Evolutionary conservation across 148 eudicot genomes (phyloP).

Genomic region (Vaccinium vitisidaea): DNA sequence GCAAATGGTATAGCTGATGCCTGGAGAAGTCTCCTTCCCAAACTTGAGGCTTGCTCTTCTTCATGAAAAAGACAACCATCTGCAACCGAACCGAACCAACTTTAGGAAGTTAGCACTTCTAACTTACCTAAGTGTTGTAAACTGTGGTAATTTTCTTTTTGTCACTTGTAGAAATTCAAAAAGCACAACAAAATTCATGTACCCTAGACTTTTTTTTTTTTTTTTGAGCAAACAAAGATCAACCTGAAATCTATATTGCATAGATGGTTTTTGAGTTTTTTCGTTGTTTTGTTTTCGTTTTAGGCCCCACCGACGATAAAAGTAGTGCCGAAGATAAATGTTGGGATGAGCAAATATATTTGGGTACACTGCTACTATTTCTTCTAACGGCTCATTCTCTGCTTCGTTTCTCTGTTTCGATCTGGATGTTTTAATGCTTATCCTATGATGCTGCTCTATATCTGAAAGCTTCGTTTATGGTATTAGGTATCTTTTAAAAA

Average conservation of each 20-base stretch:
- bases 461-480: background rate
- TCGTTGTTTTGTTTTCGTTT: background rate
- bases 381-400: background rate
- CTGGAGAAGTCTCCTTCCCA: conserved; percentile 93
- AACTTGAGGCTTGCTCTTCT: conserved; percentile 82
- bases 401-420: background rate
- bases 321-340: background rate
- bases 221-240: no score
- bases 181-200: background rate
- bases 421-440: background rate
- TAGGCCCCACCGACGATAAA: background rate
- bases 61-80: conserved; percentile 20
- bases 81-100: background rate
- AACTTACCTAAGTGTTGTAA: conserved; percentile 13
- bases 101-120: background rate
- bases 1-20: conserved; percentile 81
- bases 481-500: no score
- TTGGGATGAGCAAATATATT: background rate
- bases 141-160: background rate
- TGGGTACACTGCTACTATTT: background rate
- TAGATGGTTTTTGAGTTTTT: background rate
- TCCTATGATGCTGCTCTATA: background rate
- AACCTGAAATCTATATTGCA: background rate
- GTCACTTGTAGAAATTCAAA: conserved; percentile 9
- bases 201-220: background rate